Conservation (phyloP, 306 rosid genomes). For the Inga leiocalycina region DNA sequence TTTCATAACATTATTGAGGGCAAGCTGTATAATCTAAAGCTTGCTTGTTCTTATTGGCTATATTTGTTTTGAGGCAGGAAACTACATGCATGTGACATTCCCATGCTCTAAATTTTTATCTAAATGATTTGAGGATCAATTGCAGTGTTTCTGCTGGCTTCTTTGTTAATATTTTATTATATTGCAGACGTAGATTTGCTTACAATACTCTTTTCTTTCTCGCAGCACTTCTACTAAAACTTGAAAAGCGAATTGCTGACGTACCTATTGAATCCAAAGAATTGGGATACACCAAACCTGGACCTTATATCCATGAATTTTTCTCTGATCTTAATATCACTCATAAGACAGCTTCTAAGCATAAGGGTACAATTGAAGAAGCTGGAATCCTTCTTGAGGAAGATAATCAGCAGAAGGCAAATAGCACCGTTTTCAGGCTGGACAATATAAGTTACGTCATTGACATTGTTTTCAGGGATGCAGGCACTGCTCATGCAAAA, state of each 20-base stretch:
- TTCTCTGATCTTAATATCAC: conserved; percentile 86
- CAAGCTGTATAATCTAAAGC: conserved; percentile 11
- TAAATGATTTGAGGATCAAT: conserved; percentile 21
- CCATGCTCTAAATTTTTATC: conserved; percentile 26
- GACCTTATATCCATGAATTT: conserved; percentile 79
- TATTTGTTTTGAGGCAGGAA: conserved; percentile 27
- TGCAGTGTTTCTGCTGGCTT: conserved; percentile 26
- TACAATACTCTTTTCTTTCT: conserved; percentile 38
- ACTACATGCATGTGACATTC: conserved; percentile 3
- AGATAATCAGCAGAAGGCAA: conserved; percentile 67
- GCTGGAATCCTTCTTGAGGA: conserved; percentile 83
- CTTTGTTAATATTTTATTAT: conserved; percentile 9
- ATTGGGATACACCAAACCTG: conserved; percentile 85
- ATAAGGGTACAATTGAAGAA: conserved; percentile 50
- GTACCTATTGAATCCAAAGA: conserved; percentile 86
- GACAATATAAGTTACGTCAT: conserved; percentile 69
- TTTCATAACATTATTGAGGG: conserved; percentile 16
- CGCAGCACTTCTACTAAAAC: conserved; percentile 87
- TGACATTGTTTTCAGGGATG: conserved; percentile 63
- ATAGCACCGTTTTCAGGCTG: conserved; percentile 66
- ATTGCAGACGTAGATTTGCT: background rate
- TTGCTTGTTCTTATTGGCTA: conserved; percentile 30
- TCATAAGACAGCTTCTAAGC: conserved; percentile 58
- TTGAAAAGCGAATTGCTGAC: conserved; percentile 89
- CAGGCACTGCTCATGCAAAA: conserved; percentile 65